A percentile compares a stretch with the other conserved stretches of the same genome.
Evolutionary conservation across 441 rosid species (phyloP).

Genomic region (Mallotus repandus): DNA sequence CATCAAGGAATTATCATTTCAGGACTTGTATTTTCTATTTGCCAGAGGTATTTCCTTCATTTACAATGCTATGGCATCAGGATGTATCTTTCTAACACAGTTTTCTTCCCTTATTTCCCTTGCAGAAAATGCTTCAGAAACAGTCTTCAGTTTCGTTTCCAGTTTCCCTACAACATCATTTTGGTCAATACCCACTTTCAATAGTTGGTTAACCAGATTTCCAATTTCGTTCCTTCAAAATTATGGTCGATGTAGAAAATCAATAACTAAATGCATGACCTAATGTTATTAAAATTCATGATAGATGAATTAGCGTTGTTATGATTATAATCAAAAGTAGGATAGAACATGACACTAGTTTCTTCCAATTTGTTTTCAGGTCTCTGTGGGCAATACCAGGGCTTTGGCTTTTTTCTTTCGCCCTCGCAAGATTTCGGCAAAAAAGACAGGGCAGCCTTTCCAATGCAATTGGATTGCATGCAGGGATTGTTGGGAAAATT

Average conservation of each 20-base stretch:
- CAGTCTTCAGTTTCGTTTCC: neutral
- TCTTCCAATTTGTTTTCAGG: conserved; percentile 45
- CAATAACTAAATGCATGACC: neutral
- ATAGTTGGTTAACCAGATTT: neutral
- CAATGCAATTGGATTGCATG: conserved; percentile 66
- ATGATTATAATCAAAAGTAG: neutral
- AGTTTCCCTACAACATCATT: neutral
- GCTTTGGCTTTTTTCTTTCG: conserved; percentile 75
- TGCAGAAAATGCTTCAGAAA: neutral
- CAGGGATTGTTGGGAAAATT: too few species aligned
- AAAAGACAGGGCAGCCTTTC: conserved; percentile 67
- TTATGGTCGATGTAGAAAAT: too few species aligned
- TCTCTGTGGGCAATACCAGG: conserved; percentile 71
- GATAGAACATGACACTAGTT: neutral
- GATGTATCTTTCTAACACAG: neutral
- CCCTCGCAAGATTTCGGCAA: conserved; percentile 67
- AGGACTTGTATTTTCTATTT: conserved; percentile 70
- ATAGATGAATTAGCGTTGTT: neutral
- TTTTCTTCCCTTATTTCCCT: neutral
- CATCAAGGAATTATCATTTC: conserved; percentile 73
- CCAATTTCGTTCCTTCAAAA: neutral
- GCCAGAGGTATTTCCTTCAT: conserved; percentile 60
- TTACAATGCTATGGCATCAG: neutral
- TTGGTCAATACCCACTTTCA: neutral
- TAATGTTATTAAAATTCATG: neutral